Evolutionary conservation across 2,329 filamentous ascomycete species (phyloP).

Genomic region (Penicillium sp.): DNA sequence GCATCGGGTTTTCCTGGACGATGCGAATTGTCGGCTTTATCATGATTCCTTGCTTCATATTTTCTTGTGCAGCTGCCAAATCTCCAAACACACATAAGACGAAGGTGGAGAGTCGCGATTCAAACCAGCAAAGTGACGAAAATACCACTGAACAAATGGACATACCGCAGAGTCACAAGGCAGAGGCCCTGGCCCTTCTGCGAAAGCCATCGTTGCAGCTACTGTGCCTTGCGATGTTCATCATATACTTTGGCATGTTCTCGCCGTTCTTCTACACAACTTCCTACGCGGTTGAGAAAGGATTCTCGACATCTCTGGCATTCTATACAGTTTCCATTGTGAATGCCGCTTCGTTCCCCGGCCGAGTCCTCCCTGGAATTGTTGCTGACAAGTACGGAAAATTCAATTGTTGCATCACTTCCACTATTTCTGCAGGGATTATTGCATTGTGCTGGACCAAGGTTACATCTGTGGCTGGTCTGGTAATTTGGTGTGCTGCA

Average conservation of each 20-base stretch:
- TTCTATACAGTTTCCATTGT: constrained; percentile 42
- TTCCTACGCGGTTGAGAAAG: constrained; percentile 28
- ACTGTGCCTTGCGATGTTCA: constrained; percentile 33
- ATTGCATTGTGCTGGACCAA: constrained; percentile 48
- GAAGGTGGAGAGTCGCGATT: neutral
- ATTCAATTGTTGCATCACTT: constrained; percentile 34
- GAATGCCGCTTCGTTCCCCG: constrained; percentile 40
- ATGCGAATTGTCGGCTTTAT: constrained; percentile 42
- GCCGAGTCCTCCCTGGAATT: constrained; percentile 37
- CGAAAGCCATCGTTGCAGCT: constrained; percentile 25
- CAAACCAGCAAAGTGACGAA: neutral
- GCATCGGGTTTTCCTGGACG: constrained; percentile 36
- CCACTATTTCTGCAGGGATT: constrained; percentile 34
- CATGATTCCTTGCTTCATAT: constrained; percentile 38
- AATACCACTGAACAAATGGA: neutral
- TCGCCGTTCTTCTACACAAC: constrained; percentile 41
- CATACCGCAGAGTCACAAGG: constrained; percentile 1
- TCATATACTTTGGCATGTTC: constrained; percentile 42
- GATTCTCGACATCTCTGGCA: constrained; percentile 30
- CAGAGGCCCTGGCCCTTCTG: constrained; percentile 11
- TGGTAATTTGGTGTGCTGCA: constrained; percentile 45
- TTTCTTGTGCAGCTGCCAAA: constrained; percentile 28
- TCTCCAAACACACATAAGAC: neutral
- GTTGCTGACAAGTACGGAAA: constrained; percentile 37
- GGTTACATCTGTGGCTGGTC: constrained; percentile 43